These are phyloP conservation scores for Drosera capensis DNA, from an alignment of 148 eudicot species.

Conservation along the genomic window DNA sequence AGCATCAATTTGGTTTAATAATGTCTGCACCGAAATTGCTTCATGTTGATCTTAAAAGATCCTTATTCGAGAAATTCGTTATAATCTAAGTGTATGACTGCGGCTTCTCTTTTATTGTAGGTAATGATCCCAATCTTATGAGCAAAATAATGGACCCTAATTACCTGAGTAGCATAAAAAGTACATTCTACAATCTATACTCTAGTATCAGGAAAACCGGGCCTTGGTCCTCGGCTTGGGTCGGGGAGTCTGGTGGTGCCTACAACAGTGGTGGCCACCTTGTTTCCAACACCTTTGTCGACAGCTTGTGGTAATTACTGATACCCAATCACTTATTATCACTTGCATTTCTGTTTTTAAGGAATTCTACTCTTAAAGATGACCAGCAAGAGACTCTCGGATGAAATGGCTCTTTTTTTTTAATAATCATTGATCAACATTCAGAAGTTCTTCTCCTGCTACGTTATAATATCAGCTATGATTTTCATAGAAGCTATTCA, in stretches of 20 bases:
- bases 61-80: not conserved
- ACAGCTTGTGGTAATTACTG: slow-evolving; percentile 73
- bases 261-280: slow-evolving; percentile 72
- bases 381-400: not conserved
- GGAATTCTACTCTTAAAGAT: not conserved
- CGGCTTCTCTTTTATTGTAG: slow-evolving; percentile 21
- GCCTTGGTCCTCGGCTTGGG: slow-evolving; percentile 94
- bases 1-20: too few relatives aligned
- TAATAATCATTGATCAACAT: too few relatives aligned
- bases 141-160: slow-evolving; percentile 57
- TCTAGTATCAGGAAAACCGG: slow-evolving; percentile 36
- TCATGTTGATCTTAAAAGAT: not conserved
- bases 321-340: slow-evolving; percentile 1
- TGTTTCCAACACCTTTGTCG: slow-evolving; percentile 55
- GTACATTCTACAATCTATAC: slow-evolving; percentile 29
- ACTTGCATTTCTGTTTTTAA: not conserved
- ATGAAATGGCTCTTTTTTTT: too few relatives aligned
- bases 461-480: too few relatives aligned
- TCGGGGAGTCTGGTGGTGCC: slow-evolving; percentile 95
- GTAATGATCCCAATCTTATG: slow-evolving; percentile 49
- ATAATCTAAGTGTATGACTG: not conserved
- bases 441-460: too few relatives aligned
- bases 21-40: too few relatives aligned
- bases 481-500: not conserved
- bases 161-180: slow-evolving; percentile 27